A percentile compares a stretch with the other conserved stretches of the same genome.
These are phyloP conservation scores for Alopecurus myosuroides DNA, from an alignment of 176 grass and related monocot genomes.

Conservation along the genomic window DNA sequence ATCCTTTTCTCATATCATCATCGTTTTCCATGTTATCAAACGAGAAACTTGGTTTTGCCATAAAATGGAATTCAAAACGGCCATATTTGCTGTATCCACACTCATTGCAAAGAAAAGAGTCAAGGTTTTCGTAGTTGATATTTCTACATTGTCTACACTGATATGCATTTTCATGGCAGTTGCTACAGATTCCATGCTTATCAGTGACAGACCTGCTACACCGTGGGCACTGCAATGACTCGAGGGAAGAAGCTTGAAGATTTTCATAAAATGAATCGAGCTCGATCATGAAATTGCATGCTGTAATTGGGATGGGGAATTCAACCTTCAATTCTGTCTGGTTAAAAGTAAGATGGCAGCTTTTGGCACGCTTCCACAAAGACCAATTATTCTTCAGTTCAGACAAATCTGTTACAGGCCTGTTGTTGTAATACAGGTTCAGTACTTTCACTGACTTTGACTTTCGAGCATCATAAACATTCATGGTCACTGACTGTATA, in stretches of 20 bases:
- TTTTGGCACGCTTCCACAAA: constrained; percentile 97
- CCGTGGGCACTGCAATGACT: constrained; percentile 93
- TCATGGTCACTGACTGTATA: constrained; percentile 95
- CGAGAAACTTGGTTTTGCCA: constrained; percentile 95
- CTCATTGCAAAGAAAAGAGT: constrained; percentile 99
- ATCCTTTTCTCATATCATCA: constrained; percentile 96
- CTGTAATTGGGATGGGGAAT: constrained; percentile 93
- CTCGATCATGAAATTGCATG: constrained; percentile 99
- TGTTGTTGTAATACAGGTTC: constrained; percentile 95
- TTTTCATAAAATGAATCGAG: constrained; percentile 99
- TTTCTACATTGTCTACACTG: constrained; percentile 97
- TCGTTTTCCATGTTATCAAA: constrained; percentile 99
- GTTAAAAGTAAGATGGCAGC: constrained; percentile 89
- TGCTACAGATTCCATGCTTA: constrained; percentile 94
- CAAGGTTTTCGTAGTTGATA: constrained; percentile 98
- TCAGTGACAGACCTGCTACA: constrained; percentile 96
- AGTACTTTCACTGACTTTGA: constrained; percentile 96
- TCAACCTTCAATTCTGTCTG: constrained; percentile 94
- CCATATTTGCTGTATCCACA: constrained; percentile 99
- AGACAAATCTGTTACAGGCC: constrained; percentile 74
- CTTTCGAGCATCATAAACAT: constrained; percentile 95
- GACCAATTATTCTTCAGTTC: constrained; percentile 99
- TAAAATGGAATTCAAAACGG: constrained; percentile 99
- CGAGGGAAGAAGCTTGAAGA: constrained; percentile 97
- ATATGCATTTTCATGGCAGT: constrained; percentile 99